phyloP scores from a whole-genome alignment of 495 filamentous ascomycete species.

The Hyphodiscus hymeniophilus region DNA sequence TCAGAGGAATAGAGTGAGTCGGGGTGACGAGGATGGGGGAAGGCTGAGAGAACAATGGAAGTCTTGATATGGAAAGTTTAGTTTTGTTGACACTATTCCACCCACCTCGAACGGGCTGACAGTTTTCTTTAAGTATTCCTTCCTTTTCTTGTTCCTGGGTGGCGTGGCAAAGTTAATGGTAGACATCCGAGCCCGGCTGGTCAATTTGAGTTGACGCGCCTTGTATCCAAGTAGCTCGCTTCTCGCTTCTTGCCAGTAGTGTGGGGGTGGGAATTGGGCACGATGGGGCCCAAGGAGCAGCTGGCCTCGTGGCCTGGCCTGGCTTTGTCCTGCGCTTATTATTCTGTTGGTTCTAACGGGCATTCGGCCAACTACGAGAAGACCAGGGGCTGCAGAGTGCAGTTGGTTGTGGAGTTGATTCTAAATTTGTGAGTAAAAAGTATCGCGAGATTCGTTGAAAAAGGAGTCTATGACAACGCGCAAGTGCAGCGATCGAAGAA shows the following conservation, averaged over 20 bases:
- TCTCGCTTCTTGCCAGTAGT: slow-evolving; percentile 2
- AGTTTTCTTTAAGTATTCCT: slow-evolving; percentile 6
- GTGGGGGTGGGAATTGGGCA: slow-evolving; percentile 11
- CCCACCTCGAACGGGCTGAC: background rate
- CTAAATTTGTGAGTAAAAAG: slow-evolving; percentile 12
- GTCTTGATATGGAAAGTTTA: slow-evolving; percentile 12
- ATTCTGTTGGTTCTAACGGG: slow-evolving; percentile 11
- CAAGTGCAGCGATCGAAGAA: background rate
- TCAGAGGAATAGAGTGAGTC: slow-evolving; percentile 11
- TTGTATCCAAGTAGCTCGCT: background rate
- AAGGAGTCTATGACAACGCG: background rate
- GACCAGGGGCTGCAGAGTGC: background rate
- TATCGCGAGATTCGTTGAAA: slow-evolving; percentile 14
- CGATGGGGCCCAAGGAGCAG: slow-evolving; percentile 9
- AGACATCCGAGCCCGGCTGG: slow-evolving; percentile 2
- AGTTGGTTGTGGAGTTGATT: slow-evolving; percentile 4
- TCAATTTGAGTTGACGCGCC: slow-evolving; percentile 2
- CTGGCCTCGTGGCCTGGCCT: slow-evolving; percentile 20
- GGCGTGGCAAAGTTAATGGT: slow-evolving; percentile 13
- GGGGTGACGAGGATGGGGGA: slow-evolving; percentile 7
- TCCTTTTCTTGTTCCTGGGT: slow-evolving; percentile 19
- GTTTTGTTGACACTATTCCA: background rate
- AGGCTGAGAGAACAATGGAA: slow-evolving; percentile 1
- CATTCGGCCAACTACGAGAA: slow-evolving; percentile 14
- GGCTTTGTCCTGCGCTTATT: slow-evolving; percentile 1